These are phyloP conservation scores for Kappamyces sp. DNA, from an alignment of 192 early-diverging fungal species.

Conservation along the genomic window DNA sequence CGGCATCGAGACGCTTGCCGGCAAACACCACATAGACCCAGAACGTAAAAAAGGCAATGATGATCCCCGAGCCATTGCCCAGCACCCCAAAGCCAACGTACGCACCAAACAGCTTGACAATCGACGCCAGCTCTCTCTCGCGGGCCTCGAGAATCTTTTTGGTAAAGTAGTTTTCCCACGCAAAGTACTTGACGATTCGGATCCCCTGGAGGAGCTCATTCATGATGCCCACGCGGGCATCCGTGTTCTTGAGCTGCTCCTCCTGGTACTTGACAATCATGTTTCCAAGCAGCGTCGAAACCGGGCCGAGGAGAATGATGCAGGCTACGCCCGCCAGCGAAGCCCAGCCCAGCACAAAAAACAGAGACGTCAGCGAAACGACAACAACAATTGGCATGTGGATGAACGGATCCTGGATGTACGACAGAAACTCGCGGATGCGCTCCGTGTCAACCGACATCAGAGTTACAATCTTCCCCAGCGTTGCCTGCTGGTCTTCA, in stretches of 20 bases:
- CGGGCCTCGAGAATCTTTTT: constrained; percentile 24
- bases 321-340: constrained; percentile 30
- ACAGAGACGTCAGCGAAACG: constrained; percentile 5
- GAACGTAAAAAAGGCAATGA: constrained; percentile 46
- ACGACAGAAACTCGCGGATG: constrained; percentile 30
- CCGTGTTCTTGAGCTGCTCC: constrained; percentile 31
- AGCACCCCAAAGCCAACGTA: constrained; percentile 12
- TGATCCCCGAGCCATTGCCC: constrained; percentile 15
- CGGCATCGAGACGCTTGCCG: constrained; percentile 32
- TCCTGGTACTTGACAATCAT: constrained; percentile 26
- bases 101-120: constrained; percentile 16
- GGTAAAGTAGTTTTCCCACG: constrained; percentile 34
- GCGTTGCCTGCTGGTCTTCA: constrained; percentile 17
- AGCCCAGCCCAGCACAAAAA: constrained; percentile 25
- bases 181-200: constrained; percentile 68
- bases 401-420: constrained; percentile 25
- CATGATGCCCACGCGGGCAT: constrained; percentile 73
- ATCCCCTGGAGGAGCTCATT: constrained; percentile 79
- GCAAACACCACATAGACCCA: constrained; percentile 38
- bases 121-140: constrained; percentile 21
- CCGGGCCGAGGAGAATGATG: constrained; percentile 24
- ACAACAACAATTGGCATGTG: constrained; percentile 5
- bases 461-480: constrained; percentile 43
- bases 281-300: constrained; percentile 19
- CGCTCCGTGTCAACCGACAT: constrained; percentile 41